Percentiles rank a stretch among this genome's conserved stretches.
phyloP scores from a whole-genome alignment of 179 eudicot genomes.

The Spinacia oleracea region DNA sequence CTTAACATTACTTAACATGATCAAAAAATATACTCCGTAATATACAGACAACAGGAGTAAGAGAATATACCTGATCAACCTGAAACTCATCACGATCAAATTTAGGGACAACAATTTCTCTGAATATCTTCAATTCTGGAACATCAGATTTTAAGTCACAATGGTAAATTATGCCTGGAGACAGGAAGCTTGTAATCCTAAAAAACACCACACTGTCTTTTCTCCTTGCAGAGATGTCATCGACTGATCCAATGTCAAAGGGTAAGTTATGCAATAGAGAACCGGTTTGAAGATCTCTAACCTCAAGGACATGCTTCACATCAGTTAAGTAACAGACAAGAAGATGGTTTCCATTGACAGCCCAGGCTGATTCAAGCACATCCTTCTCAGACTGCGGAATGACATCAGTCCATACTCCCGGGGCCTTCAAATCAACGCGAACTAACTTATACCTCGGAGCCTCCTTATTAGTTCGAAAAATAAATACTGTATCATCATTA shows the following conservation, averaged over 20 bases:
- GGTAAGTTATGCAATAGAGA: constrained; percentile 73
- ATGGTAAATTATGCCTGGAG: constrained; percentile 80
- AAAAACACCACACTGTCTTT: constrained; percentile 64
- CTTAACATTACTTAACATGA: background rate
- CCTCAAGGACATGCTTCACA: constrained; percentile 72
- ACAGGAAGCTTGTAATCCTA: constrained; percentile 77
- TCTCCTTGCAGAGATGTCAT: constrained; percentile 65
- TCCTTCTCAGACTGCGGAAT: constrained; percentile 71
- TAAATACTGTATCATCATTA: constrained; percentile 76
- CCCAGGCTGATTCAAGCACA: constrained; percentile 80
- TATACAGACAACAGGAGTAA: background rate
- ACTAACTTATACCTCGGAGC: constrained; percentile 85
- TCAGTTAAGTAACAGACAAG: constrained; percentile 80
- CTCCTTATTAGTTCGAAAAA: constrained; percentile 81
- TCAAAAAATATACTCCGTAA: background rate
- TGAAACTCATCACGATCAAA: constrained; percentile 73
- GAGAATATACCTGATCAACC: constrained; percentile 65
- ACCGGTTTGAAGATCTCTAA: constrained; percentile 83
- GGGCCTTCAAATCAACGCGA: constrained; percentile 77
- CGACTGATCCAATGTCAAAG: constrained; percentile 83
- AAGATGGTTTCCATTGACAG: constrained; percentile 66
- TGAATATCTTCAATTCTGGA: no score
- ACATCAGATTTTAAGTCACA: constrained; percentile 61
- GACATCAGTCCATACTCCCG: constrained; percentile 72
- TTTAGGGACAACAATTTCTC: no score